Evolutionary conservation across 495 filamentous ascomycete genomes (phyloP).

Genomic region (Xylaria longipes): DNA sequence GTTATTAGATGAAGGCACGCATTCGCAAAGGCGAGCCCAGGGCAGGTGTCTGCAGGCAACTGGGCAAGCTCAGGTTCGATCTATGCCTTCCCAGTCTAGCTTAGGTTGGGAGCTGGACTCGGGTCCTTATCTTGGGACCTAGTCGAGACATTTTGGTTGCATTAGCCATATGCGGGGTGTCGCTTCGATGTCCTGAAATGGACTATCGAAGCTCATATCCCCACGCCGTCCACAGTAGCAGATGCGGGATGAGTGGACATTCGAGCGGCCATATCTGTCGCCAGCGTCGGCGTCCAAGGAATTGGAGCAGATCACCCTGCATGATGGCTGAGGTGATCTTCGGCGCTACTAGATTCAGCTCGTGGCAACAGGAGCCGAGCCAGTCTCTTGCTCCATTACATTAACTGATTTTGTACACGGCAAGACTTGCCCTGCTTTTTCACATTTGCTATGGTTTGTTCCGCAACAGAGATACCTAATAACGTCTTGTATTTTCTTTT

Average conservation of each 20-base stretch:
- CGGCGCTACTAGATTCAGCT: background rate
- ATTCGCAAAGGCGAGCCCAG: background rate
- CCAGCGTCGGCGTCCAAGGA: background rate
- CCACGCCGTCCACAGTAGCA: background rate
- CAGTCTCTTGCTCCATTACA: background rate
- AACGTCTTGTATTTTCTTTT: background rate
- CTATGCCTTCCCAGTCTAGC: conserved; percentile 17
- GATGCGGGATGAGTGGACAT: background rate
- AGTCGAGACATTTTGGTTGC: conserved; percentile 29
- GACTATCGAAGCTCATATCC: conserved; percentile 5
- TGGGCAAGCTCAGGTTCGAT: conserved; percentile 1
- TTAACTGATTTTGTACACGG: background rate
- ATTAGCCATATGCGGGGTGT: conserved; percentile 36
- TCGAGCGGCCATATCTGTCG: background rate
- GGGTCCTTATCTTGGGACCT: conserved; percentile 20
- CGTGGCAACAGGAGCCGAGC: background rate
- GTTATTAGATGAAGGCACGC: conserved; percentile 35
- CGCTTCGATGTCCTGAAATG: conserved; percentile 19
- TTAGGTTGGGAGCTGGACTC: conserved; percentile 27
- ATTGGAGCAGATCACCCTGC: background rate
- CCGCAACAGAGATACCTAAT: conserved; percentile 23
- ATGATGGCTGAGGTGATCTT: conserved; percentile 7
- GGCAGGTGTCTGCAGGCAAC: background rate
- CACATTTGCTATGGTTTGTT: background rate
- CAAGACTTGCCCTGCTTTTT: background rate